Evolutionary conservation across 2,329 filamentous ascomycete genomes (phyloP), one percentile per base, ranked within the genome.

Genomic region (Penicillium sp.): DNA sequence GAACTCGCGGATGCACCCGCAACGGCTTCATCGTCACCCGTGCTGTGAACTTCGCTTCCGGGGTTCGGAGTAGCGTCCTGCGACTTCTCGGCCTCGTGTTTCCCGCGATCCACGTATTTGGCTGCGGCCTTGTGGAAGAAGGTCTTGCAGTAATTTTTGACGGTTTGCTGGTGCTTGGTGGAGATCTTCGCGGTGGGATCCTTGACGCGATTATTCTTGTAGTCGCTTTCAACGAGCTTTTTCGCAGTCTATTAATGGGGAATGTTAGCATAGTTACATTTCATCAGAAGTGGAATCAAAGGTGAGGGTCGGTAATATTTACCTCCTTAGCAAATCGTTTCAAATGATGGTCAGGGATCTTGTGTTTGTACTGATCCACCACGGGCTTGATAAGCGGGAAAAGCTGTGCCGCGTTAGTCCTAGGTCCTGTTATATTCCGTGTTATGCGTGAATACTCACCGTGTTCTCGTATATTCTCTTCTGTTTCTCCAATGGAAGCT

Each of bases 391-490:
- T 84, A 49, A 88, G 83, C 6, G 88, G 88, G 63, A 85, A 87
- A 6, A 96, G 76, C 88, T 93, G 57, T 6, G 13, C 12, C 24
- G 24, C 63, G 53, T 60, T 47, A 59, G 55, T 42, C 17, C 2
- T 10, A 21, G 58, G 55, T 40, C 17, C 2, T 9, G 26, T n/a
- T 5, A 34, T 32, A 17, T 34, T 2, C 19, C 15, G 9, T 31
- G 21, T n/a, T 9, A 1, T 19, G 33, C 15, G 4, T 8, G 6
- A 21, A 26, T 13, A 74, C 87, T 68, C 77, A 94, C 88, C 45
- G 89, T 95, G 64, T 90, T 90, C 68, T 96, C 90, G 62, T 96
- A 97, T 2, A 95, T 77, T 73, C 88, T 95, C 80, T 89, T 94
- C 70, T 93, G 88, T 71, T 96, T 96, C 57, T 96, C 90, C 28